Conservation (phyloP, 2,329 filamentous ascomycete species). For the Ascochyta rabiei region DNA sequence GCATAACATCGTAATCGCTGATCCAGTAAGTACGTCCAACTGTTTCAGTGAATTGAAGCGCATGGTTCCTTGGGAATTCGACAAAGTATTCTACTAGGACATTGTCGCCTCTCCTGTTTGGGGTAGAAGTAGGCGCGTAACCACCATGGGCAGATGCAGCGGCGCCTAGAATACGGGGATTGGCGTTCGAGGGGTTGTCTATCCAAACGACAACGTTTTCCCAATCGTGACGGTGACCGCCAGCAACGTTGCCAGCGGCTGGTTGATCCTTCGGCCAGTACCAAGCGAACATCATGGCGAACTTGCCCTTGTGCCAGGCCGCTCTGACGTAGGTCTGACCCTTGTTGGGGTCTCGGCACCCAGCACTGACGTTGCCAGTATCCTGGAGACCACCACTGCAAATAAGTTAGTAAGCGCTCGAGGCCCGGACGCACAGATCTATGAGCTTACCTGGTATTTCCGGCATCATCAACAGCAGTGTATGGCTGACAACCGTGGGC, state of each 20-base stretch:
- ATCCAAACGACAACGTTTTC: constrained; percentile 59
- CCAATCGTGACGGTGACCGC: constrained; percentile 61
- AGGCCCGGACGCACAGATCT: not conserved
- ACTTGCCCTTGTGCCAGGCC: constrained; percentile 47
- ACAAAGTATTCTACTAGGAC: constrained; percentile 56
- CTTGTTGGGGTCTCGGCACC: constrained; percentile 49
- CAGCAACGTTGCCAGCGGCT: constrained; percentile 40
- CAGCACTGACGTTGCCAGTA: constrained; percentile 47
- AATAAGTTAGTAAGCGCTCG: not conserved
- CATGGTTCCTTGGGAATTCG: constrained; percentile 55
- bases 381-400: constrained; percentile 51
- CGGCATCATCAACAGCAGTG: constrained; percentile 62
- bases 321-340: constrained; percentile 59
- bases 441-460: constrained; percentile 58
- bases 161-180: constrained; percentile 53
- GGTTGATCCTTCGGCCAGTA: constrained; percentile 56
- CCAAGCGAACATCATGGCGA: constrained; percentile 59
- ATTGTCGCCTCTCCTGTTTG: constrained; percentile 48
- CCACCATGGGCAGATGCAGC: constrained; percentile 58
- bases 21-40: constrained; percentile 22
- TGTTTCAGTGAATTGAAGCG: constrained; percentile 37
- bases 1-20: constrained; percentile 55
- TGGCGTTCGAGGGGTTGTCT: constrained; percentile 40
- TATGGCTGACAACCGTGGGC: constrained; percentile 66
- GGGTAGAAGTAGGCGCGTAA: constrained; percentile 46